These are phyloP conservation scores for Colletotrichum incanum DNA, from an alignment of 2,329 filamentous ascomycete species.

Conservation along the genomic window DNA sequence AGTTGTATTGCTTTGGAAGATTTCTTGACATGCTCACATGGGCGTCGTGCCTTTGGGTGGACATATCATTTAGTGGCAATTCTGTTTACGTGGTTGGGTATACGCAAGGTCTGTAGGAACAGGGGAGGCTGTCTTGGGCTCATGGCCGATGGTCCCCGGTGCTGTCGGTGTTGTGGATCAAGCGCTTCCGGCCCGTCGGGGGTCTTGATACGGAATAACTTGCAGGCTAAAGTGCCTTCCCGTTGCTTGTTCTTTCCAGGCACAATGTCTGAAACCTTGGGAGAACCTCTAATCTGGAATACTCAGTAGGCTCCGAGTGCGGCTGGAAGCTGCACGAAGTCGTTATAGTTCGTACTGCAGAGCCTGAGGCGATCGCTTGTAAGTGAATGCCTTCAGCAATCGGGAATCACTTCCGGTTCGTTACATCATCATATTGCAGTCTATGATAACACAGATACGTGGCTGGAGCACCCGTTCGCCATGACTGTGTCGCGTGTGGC, in stretches of 20 bases:
- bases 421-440: no score
- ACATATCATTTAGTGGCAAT: no score
- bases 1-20: not conserved
- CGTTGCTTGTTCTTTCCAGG: not conserved
- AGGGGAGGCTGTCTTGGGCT: not conserved
- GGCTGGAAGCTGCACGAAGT: not conserved
- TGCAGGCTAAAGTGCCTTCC: not conserved
- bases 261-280: not conserved
- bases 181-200: not conserved
- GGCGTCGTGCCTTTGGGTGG: not conserved
- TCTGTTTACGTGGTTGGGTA: not conserved
- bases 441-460: no score
- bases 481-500: not conserved
- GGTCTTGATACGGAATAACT: not conserved
- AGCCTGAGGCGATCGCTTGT: not conserved
- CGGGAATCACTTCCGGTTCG: no score
- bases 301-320: not conserved
- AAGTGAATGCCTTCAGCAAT: no score
- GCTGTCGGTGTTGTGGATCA: slow-evolving; percentile 1
- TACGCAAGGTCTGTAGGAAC: not conserved
- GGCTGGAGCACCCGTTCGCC: not conserved
- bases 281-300: not conserved
- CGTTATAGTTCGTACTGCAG: not conserved
- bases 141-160: not conserved
- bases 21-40: not conserved